phyloP scores from a whole-genome alignment of 2,329 filamentous ascomycete genomes.

The Chlorencoelia australis region DNA sequence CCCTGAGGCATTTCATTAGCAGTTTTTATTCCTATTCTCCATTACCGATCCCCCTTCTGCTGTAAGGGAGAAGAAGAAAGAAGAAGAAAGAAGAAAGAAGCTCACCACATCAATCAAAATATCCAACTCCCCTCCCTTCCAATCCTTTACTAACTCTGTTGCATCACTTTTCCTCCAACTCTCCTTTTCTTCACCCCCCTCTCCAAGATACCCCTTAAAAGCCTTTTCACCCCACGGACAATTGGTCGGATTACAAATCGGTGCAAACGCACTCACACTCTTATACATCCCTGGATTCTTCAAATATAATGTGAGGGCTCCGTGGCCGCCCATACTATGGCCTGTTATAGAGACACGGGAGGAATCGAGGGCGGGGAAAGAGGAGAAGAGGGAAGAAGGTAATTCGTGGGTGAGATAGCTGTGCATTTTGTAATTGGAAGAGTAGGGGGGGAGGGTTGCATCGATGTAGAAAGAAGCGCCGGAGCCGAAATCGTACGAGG shows the following conservation, averaged over 20 bases:
- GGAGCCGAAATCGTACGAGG: conserved; percentile 81
- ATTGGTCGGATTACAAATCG: conserved; percentile 74
- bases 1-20: conserved; percentile 42
- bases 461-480: conserved; percentile 94
- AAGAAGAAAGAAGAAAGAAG: conserved; percentile 16
- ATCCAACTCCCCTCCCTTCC: conserved; percentile 57
- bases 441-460: conserved; percentile 66
- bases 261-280: conserved; percentile 82
- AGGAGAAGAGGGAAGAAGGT: conserved; percentile 62
- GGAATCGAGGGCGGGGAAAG: conserved; percentile 63
- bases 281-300: conserved; percentile 86
- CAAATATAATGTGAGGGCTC: conserved; percentile 83
- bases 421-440: conserved; percentile 84
- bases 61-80: neutral
- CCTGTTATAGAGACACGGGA: conserved; percentile 73
- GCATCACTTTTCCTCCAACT: conserved; percentile 88
- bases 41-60: neutral
- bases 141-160: conserved; percentile 74
- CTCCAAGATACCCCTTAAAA: conserved; percentile 82
- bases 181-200: conserved; percentile 54
- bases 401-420: conserved; percentile 83
- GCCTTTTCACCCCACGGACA: conserved; percentile 96
- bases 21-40: too few species aligned
- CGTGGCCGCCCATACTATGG: conserved; percentile 96
- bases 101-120: conserved; percentile 78